Base-by-base conservation (phyloP, 495 filamentous ascomycete species). In the Thermothielavioides terrestris region DNA sequence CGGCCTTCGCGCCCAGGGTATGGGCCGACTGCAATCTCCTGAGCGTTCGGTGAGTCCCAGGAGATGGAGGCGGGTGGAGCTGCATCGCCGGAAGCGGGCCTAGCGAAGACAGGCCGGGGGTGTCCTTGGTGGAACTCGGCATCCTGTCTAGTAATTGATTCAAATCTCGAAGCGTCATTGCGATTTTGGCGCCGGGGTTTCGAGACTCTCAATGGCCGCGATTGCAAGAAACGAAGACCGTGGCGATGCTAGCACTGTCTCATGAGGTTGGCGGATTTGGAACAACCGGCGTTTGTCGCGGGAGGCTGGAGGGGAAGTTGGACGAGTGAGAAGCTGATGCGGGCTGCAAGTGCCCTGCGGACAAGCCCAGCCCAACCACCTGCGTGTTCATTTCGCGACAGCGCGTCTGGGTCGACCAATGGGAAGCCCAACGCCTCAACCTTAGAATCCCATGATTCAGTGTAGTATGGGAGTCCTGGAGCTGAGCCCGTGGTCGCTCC, bases 1-100 rank as follows among this genome's bases (percentile, higher is more conserved):
- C 44, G 39, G 58, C 56, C 49, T 64, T 64, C 45, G 70, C 67
- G 18, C 76, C 77, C 30, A 80, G 66, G 47, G 69, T 73, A 53
- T 79, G 77, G 18, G 77, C 77, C 10, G 77, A 79, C 53, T 79
- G 75, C 14, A 80, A 70, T 52, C 76, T 73, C 50, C 77, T 69
- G 40, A 80, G 67, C 4, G 68, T 66, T 41, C 76, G 68, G 42
- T 75, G 75, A 18, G 57, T 48, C 12, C 56, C 56, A 7, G 61
- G 58, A 17, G 63, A 61, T 25, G 63, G 54, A 40, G 58, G 63
- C n/a, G 63, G 61, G 59, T 61, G 62, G 61, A 66, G 58, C 34
- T 54, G 58, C 34, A 60, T 36, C 47, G 27, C 38, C 27, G 39
- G 49, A 26, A 59, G 55, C 26, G 51, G 37, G 26, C 38, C 49